phyloP scores from a whole-genome alignment of 495 filamentous ascomycete genomes.

The Penicillium flavigenum region DNA sequence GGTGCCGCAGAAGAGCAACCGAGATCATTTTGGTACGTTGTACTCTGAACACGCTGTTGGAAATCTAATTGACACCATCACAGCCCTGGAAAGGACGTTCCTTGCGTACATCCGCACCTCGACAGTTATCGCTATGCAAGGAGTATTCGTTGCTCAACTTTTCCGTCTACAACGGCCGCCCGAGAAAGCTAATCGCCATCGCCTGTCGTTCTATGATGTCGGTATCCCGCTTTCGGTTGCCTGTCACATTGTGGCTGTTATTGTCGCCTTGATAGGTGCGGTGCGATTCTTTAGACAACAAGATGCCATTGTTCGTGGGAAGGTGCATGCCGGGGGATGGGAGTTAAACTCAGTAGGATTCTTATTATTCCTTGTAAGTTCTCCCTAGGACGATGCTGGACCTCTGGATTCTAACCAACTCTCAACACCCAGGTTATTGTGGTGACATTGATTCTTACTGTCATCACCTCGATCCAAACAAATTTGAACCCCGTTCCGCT shows the following conservation, averaged over 20 bases:
- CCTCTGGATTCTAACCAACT: not conserved
- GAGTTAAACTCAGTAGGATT: slow-evolving; percentile 60
- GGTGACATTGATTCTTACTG: slow-evolving; percentile 30
- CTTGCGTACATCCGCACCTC: slow-evolving; percentile 76
- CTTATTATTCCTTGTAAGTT: slow-evolving; percentile 51
- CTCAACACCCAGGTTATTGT: slow-evolving; percentile 24
- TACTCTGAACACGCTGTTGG: no score
- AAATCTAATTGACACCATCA: not conserved
- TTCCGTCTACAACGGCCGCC: slow-evolving; percentile 62
- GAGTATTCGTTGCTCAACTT: slow-evolving; percentile 66
- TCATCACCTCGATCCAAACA: slow-evolving; percentile 34
- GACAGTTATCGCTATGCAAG: slow-evolving; percentile 63
- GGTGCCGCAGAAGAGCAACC: slow-evolving; percentile 45
- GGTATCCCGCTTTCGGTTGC: slow-evolving; percentile 63
- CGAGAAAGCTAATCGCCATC: slow-evolving; percentile 4
- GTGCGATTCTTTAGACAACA: slow-evolving; percentile 71
- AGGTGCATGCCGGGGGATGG: slow-evolving; percentile 64
- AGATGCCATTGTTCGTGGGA: slow-evolving; percentile 62
- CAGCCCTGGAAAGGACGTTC: slow-evolving; percentile 78
- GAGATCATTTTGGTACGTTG: slow-evolving; percentile 46
- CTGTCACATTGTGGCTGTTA: slow-evolving; percentile 58
- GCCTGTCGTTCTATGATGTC: slow-evolving; percentile 60
- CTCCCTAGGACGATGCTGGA: not conserved
- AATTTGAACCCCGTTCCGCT: slow-evolving; percentile 7
- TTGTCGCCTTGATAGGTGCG: slow-evolving; percentile 57